Evolutionary conservation across 192 early-diverging fungal genomes (phyloP), one percentile per base, ranked within the genome.

Genomic region (Rhizoclosmatium globosum): DNA sequence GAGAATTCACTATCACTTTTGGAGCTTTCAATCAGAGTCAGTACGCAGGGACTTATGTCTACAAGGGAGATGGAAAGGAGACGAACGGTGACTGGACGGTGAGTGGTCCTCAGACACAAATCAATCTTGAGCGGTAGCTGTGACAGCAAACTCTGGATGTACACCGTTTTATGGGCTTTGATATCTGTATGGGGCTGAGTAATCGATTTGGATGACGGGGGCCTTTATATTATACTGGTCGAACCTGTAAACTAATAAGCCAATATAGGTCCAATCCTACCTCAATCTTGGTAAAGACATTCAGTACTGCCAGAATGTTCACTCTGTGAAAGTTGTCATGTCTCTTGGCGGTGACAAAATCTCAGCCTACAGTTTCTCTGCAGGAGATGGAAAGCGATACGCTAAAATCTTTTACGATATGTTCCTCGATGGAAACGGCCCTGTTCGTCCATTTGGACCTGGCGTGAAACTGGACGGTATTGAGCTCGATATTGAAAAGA

Each of bases 271-370:
- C 31, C 31, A 31, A 31, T 31, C 31, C 31, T 31, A 31, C 31
- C 31, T 31, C 31, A 31, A 31, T 31, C 31, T 31, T 31, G 70
- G 70, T 13, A 72, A 53, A 23, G 70, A 72, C 23, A 59, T 72
- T 15, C 9, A 72, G n/a, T 43, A 21, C 47, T 72, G 70, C 72
- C 72, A 74, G 21, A 3, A 62, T 39, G 21, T 23, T 21, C 19
- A 62, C 38, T 19, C 9, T 62, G 60, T 62, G 11, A 62, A 74
- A 62, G 59, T 74, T 4, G 21, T 74, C 58, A 47, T 64, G 58
- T 74, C 72, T 9, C 59, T 74, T 19, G 72, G 72, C n/a, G 72
- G 72, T 42, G 72, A 74, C 72, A 74, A 74, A 21, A 45, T 60
- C 9, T 64, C 59, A 21, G 58, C n/a, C 7, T 74, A 74, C 61